Base-by-base conservation (phyloP, 768 basidiomycete species). In the Epithele typhae region DNA sequence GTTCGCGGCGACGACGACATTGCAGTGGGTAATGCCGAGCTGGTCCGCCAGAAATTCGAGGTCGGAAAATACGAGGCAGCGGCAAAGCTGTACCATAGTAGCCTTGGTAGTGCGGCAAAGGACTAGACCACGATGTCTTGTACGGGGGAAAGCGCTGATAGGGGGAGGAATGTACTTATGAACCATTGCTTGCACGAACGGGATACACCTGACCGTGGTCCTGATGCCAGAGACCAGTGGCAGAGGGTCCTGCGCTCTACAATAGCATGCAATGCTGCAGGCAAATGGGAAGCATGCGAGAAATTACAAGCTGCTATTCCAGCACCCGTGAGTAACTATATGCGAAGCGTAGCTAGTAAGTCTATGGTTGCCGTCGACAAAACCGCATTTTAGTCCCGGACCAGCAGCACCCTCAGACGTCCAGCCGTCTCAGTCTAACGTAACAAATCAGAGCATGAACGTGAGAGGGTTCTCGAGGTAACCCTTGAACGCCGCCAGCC, bases 391-490 rank as follows among this genome's bases (percentile, higher is more conserved):
- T 49, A 46, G 21, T 35, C 34, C 41, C 52, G 34, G 37, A 47
- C 41, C 23, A 15, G 32, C 19, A 2, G 18, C 39, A 7, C 39
- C 21, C 34, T 37, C 8, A 15, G 33, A 27, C 21, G 21, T 17
- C 11, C 23, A 18, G 30, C 23, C 22, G 37, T 27, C 36, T 10
- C 25, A 24, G n/a, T 30, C 27, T 14, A 7, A 7, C 27, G 27
- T 7, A 30, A 7, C 27, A 30, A 7, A 7, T 30, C 66, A 96
- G 48, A 97, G 80, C 93, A 96, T 95, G 64, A 97, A 93, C 17
- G 93, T 94, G 62, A 96, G 68, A 37, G 94, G 94, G 65, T 97
- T 95, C 73, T 98, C 95, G 59, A 98, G 74, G 70, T 93, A 96
- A 33, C 90, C 87, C 69, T 91, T 95, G 78, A 98, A 95, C 32